phyloP scores from a whole-genome alignment of 306 rosid genomes.

The Vachellia pachyceras region DNA sequence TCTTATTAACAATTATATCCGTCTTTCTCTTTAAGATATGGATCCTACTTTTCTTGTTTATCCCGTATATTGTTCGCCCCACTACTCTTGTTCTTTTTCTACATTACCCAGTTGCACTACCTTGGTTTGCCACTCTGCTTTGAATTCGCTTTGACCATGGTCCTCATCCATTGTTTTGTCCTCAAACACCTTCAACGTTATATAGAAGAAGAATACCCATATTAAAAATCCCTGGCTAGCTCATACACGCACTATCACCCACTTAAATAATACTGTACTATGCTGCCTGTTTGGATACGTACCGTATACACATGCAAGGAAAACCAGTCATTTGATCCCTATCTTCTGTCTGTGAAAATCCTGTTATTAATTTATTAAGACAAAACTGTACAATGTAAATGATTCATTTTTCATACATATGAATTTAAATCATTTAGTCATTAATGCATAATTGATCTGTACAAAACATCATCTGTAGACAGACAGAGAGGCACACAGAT shows the following conservation, averaged over 20 bases:
- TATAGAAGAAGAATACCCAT: not conserved
- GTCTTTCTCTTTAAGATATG: constrained; percentile 51
- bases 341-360: too few species aligned
- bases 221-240: not conserved
- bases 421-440: too few species aligned
- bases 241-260: not conserved
- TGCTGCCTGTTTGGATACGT: too few species aligned
- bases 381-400: too few species aligned
- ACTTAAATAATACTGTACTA: not conserved
- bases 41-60: constrained; percentile 27
- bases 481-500: not conserved
- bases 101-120: constrained; percentile 17
- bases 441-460: too few species aligned
- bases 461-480: not conserved
- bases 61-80: constrained; percentile 9
- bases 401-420: too few species aligned
- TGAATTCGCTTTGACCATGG: not conserved
- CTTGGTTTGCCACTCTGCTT: not conserved
- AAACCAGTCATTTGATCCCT: not conserved
- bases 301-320: not conserved
- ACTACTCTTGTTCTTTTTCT: constrained; percentile 23
- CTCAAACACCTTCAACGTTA: not conserved
- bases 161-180: not conserved
- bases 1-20: constrained; percentile 31
- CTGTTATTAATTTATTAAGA: too few species aligned